These are phyloP conservation scores for Zygosaccharomyces pseudorouxii DNA, from an alignment of 805 yeast species.

Conservation along the genomic window DNA sequence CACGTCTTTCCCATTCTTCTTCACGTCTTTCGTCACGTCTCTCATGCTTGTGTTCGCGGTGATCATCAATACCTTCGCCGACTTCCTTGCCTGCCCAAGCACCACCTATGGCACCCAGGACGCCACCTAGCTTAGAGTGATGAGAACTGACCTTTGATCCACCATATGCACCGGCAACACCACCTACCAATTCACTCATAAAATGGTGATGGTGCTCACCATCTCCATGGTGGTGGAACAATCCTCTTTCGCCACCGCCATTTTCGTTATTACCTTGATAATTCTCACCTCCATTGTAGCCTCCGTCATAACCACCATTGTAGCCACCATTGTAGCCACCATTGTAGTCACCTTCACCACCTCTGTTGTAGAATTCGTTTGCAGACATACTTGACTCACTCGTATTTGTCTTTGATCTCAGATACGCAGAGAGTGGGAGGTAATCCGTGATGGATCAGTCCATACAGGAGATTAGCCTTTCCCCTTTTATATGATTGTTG, in stretches of 20 bases:
- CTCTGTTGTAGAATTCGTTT: constrained; percentile 4
- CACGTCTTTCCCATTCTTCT: constrained; percentile 12
- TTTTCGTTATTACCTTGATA: constrained; percentile 2
- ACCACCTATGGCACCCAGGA: constrained; percentile 53
- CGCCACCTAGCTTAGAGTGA: constrained; percentile 39
- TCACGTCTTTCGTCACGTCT: constrained; percentile 1
- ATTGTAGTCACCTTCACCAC: neutral
- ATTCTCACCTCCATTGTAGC: neutral
- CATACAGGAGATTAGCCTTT: neutral
- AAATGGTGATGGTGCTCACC: constrained; percentile 4
- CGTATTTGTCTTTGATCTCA: neutral
- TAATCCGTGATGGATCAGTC: no score
- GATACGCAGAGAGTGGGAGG: neutral
- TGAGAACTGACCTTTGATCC: constrained; percentile 38
- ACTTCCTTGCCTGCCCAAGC: constrained; percentile 50
- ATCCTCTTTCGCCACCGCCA: constrained; percentile 38
- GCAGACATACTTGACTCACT: constrained; percentile 1
- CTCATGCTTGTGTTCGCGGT: constrained; percentile 11
- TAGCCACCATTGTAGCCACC: constrained; percentile 1
- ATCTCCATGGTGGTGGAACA: constrained; percentile 20
- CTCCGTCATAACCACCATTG: neutral
- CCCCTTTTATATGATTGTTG: constrained; percentile 3
- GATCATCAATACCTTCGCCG: constrained; percentile 38
- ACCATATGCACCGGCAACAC: constrained; percentile 50
- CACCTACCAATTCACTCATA: constrained; percentile 43